A percentile compares a stretch with the other conserved stretches of the same genome.
These are phyloP conservation scores for Craspedostauros australis DNA, from an alignment of 108 stramenopile species.

Conservation along the genomic window DNA sequence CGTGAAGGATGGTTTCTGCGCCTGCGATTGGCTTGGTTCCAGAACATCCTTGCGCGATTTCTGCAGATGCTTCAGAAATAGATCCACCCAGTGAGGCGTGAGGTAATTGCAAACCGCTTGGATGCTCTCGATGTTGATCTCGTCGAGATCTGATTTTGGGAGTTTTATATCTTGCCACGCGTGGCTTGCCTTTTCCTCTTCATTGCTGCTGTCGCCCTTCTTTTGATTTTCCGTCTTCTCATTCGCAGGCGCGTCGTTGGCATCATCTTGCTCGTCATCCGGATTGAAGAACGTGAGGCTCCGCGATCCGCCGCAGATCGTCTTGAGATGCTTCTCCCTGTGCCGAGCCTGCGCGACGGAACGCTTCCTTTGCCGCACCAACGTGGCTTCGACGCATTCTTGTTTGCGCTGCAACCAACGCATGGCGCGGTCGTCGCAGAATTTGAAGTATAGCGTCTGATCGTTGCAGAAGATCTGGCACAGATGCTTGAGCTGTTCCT, in stretches of 20 bases:
- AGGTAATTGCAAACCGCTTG: slow-evolving; percentile 68
- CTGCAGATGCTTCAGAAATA: slow-evolving; percentile 27
- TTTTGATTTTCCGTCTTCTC: neutral
- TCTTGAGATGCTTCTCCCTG: too few relatives aligned
- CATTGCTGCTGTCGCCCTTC: neutral
- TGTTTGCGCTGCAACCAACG: slow-evolving; percentile 53
- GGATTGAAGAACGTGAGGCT: slow-evolving; percentile 20
- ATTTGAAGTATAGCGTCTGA: slow-evolving; percentile 41
- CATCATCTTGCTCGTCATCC: neutral
- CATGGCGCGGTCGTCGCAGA: slow-evolving; percentile 30
- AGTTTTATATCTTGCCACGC: too few relatives aligned
- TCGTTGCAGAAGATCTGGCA: slow-evolving; percentile 33
- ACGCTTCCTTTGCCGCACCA: slow-evolving; percentile 12
- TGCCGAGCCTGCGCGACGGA: too few relatives aligned
- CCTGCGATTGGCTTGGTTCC: too few relatives aligned
- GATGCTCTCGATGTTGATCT: slow-evolving; percentile 16
- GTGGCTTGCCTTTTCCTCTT: neutral
- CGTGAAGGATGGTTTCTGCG: neutral
- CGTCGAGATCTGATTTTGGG: neutral
- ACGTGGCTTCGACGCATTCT: slow-evolving; percentile 23
- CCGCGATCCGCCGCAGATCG: too few relatives aligned
- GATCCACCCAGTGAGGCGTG: slow-evolving; percentile 32
- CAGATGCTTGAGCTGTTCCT: slow-evolving; percentile 46
- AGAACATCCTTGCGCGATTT: too few relatives aligned
- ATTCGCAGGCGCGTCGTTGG: neutral